Evolutionary conservation across 2,329 filamentous ascomycete genomes (phyloP).

Genomic region (Cordyceps sp.): DNA sequence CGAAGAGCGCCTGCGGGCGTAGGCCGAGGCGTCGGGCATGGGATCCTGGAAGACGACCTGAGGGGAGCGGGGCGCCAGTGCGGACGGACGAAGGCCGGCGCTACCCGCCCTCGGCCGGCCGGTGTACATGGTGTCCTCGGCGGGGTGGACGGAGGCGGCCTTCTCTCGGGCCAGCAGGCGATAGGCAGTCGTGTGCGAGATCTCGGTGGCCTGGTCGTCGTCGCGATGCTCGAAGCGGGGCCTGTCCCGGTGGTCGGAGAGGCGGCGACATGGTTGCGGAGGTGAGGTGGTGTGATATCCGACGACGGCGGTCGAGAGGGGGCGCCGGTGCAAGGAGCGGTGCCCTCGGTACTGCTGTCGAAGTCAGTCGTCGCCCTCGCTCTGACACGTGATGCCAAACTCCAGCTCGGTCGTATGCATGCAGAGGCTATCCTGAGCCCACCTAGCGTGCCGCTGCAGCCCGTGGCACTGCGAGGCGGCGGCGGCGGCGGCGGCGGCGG

Average conservation of each 20-base stretch:
- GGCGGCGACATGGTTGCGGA: constrained; percentile 30
- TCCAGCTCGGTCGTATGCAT: too few species aligned
- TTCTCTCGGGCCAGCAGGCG: constrained; percentile 26
- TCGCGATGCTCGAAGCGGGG: constrained; percentile 19
- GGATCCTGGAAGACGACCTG: constrained; percentile 26
- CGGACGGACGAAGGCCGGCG: constrained; percentile 22
- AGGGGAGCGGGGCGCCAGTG: constrained; percentile 29
- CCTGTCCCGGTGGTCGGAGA: constrained; percentile 40
- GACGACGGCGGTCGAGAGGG: constrained; percentile 33
- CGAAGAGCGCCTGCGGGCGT: constrained; percentile 22
- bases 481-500: too few species aligned
- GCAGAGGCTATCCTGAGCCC: too few species aligned
- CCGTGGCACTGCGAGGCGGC: too few species aligned
- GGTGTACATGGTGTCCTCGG: constrained; percentile 13
- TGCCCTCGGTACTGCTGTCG: constrained; percentile 27
- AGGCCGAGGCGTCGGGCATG: constrained; percentile 10
- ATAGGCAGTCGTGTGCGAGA: constrained; percentile 26
- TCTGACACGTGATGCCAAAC: too few species aligned
- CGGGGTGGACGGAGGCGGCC: constrained; percentile 19
- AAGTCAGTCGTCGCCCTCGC: constrained; percentile 1
- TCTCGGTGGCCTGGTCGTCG: constrained; percentile 25
- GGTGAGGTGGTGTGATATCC: constrained; percentile 32
- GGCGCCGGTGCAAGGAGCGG: constrained; percentile 30
- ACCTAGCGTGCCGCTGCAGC: too few species aligned
- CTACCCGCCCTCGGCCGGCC: constrained; percentile 15